Conservation (phyloP, 2,329 filamentous ascomycete species). For the Aspergillus cejpii region DNA sequence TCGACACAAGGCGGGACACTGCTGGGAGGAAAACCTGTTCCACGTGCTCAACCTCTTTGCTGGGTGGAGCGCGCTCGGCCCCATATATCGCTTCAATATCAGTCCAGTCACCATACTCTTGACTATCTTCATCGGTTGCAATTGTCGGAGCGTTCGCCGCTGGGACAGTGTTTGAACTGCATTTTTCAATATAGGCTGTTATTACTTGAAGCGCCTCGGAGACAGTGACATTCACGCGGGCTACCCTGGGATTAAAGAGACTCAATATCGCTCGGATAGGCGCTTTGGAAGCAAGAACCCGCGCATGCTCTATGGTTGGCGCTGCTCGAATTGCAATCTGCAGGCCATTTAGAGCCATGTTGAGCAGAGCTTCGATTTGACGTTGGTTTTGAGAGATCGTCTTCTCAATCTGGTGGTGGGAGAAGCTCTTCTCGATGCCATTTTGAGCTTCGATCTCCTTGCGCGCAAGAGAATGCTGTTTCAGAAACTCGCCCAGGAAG, state of each 20-base stretch:
- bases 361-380: conserved; percentile 50
- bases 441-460: conserved; percentile 53
- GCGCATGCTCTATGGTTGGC: conserved; percentile 37
- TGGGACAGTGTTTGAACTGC: conserved; percentile 17
- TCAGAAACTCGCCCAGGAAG: conserved; percentile 48
- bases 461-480: conserved; percentile 51
- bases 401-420: conserved; percentile 44
- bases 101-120: conserved; percentile 57
- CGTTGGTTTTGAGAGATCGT: conserved; percentile 53
- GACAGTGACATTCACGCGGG: conserved; percentile 42
- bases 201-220: conserved; percentile 47
- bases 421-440: conserved; percentile 36
- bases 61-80: conserved; percentile 21
- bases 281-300: conserved; percentile 39
- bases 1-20: conserved; percentile 52
- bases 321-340: conserved; percentile 43
- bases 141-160: conserved; percentile 16
- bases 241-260: conserved; percentile 47
- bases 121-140: conserved; percentile 52
- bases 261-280: conserved; percentile 45
- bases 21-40: conserved; percentile 44
- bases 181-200: conserved; percentile 36
- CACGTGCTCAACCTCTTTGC: conserved; percentile 28
- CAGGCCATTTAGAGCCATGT: conserved; percentile 48
- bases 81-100: conserved; percentile 46